phyloP scores from a whole-genome alignment of 805 yeast species.

The fission yeast (Schizosaccharomyces pombe) region DNA sequence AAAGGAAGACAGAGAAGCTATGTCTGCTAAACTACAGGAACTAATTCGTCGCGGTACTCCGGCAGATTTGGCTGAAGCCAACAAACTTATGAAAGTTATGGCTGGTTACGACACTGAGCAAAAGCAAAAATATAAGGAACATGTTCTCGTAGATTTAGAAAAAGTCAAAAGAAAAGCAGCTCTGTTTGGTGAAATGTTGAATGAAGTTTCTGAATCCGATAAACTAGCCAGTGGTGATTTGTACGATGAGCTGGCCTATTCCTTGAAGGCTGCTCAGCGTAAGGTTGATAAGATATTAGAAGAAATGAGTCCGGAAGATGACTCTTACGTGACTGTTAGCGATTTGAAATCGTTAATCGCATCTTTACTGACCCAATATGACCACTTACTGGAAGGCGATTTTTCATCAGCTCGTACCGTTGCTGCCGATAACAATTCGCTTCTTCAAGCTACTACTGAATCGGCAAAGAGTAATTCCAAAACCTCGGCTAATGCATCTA shows the following conservation, averaged over 20 bases:
- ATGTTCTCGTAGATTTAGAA: conserved; percentile 62
- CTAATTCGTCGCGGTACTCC: conserved; percentile 88
- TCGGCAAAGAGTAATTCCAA: not conserved
- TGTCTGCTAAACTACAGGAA: conserved; percentile 90
- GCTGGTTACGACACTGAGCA: conserved; percentile 87
- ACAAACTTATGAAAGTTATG: conserved; percentile 90
- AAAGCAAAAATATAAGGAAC: conserved; percentile 45
- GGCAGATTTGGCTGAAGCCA: conserved; percentile 84
- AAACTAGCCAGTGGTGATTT: conserved; percentile 37
- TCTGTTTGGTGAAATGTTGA: conserved; percentile 66
- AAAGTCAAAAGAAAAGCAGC: conserved; percentile 69
- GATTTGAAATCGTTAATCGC: conserved; percentile 56
- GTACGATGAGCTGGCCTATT: conserved; percentile 45
- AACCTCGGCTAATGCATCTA: not conserved
- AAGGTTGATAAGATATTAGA: conserved; percentile 62
- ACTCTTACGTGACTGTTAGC: conserved; percentile 38
- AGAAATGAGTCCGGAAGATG: conserved; percentile 50
- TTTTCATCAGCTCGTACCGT: not conserved
- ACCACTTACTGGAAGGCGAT: not conserved
- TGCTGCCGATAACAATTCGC: not conserved
- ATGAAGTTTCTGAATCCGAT: conserved; percentile 18
- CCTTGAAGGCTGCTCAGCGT: conserved; percentile 68
- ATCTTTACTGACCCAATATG: conserved; percentile 12
- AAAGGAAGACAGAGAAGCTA: conserved; percentile 78
- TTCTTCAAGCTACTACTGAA: not conserved